These are phyloP conservation scores for Dactylorhiza incarnata DNA, from an alignment of 106 monocot species.

Conservation along the genomic window DNA sequence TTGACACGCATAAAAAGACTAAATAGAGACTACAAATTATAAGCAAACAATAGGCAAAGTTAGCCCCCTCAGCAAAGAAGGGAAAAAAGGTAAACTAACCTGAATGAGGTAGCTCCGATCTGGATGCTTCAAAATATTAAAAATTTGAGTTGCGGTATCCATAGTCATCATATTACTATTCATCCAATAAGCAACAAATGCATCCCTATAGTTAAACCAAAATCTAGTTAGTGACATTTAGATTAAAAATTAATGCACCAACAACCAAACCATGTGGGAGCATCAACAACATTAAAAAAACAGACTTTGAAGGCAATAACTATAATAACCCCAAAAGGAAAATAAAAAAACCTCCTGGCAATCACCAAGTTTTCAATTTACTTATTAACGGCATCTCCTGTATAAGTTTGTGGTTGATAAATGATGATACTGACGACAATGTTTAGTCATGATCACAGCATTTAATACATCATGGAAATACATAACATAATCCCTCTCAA, in stretches of 20 bases:
- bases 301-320: neutral
- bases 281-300: neutral
- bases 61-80: neutral
- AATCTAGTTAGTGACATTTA: neutral
- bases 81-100: constrained; percentile 31
- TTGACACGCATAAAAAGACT: neutral
- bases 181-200: constrained; percentile 85
- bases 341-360: neutral
- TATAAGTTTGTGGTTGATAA: neutral
- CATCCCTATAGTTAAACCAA: constrained; percentile 44
- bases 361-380: neutral
- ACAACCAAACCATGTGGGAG: neutral
- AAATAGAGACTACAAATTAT: neutral
- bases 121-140: constrained; percentile 74
- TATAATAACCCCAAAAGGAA: neutral
- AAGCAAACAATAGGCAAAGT: neutral
- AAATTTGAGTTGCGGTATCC: constrained; percentile 82
- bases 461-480: neutral
- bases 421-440: neutral
- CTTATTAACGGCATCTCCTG: neutral
- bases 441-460: neutral
- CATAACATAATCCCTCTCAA: neutral
- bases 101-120: constrained; percentile 67
- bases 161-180: constrained; percentile 78
- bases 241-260: neutral